Evolutionary conservation across 169 alveolate species (phyloP).

Genomic region (Blepharisma undulans): DNA sequence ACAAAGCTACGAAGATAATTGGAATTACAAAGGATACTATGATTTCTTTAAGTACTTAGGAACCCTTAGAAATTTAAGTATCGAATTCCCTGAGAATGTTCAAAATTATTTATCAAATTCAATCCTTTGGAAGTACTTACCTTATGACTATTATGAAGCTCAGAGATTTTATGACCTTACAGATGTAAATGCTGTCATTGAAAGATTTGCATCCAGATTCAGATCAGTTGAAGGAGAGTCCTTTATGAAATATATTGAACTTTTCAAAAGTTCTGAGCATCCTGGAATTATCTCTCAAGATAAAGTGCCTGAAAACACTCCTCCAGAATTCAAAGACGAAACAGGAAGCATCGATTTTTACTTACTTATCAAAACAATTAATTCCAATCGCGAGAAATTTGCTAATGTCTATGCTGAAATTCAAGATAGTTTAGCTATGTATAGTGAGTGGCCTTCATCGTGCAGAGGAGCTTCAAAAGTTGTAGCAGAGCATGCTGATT

Average conservation of each 20-base stretch:
- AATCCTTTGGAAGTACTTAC: neutral
- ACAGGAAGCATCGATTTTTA: neutral
- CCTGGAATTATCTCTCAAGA: neutral
- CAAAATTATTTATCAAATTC: neutral
- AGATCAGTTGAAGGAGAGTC: neutral
- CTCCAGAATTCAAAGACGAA: neutral
- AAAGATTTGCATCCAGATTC: neutral
- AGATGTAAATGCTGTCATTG: neutral
- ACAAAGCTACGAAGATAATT: neutral
- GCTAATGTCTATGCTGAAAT: neutral
- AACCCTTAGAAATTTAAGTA: neutral
- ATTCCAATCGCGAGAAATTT: neutral
- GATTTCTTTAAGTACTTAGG: slow-evolving; percentile 13
- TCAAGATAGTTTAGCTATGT: neutral
- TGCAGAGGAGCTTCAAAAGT: neutral
- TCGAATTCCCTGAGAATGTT: neutral
- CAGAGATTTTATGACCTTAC: neutral
- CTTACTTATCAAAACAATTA: neutral
- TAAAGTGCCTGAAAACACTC: slow-evolving; percentile 16
- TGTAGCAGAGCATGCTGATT: neutral
- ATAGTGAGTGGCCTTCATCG: neutral
- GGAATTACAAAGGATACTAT: neutral
- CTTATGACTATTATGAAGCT: neutral
- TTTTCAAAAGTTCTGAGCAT: neutral
- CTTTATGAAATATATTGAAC: neutral